Base-by-base conservation (phyloP, 1,284 basidiomycete genomes). In the Sanguinoderma infundibulare region DNA sequence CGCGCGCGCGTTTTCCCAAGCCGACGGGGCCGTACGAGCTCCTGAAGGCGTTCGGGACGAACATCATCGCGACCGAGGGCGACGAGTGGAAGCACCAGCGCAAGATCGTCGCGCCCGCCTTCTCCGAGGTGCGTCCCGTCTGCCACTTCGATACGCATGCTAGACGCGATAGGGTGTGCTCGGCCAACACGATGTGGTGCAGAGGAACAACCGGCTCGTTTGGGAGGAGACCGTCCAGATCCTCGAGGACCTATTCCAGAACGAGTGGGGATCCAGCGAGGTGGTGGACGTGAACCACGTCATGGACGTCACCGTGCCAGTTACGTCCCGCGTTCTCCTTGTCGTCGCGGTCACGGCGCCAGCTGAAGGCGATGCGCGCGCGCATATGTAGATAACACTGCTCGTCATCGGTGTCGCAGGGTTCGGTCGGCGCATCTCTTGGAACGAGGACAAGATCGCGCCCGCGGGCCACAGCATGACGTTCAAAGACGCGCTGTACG, bases 41-140 rank as follows among this genome's bases (percentile, higher is more conserved):
- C 7, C 67, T 81, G 22, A 53, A 65, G 0, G 70, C 77, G 49
- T 81, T 81, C 67, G 85, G 85, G 7, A 65, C 71, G 5, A 87
- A 88, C 61, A 83, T 87, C 56, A 77, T 87, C n/a, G 80, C 79
- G 1, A 83, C 84, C 0, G 86, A 87, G 67, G 81, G 80, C 20
- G 82, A 85, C n/a, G 78, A 84, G 65, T 87, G 85, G 85, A 85
- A 86, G 66, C 80, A 80, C 50, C 84, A 85, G 64, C 74, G 86
- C 40, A 84, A 83, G 70, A 81, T 81, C 34, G 63, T 73, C 34
- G 75, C 75, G 5, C 79, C 79, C 1, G 72, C 76, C 1, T 80
- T 81, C 64, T 79, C 76, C 3, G 79, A 80, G 67, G 79, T 81
- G 39, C n/a, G 67, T 60, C 1, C 20, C 1, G 1, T 8, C 15